phyloP scores from a whole-genome alignment of 164 flowering plant species.

The Platanus orientalis region DNA sequence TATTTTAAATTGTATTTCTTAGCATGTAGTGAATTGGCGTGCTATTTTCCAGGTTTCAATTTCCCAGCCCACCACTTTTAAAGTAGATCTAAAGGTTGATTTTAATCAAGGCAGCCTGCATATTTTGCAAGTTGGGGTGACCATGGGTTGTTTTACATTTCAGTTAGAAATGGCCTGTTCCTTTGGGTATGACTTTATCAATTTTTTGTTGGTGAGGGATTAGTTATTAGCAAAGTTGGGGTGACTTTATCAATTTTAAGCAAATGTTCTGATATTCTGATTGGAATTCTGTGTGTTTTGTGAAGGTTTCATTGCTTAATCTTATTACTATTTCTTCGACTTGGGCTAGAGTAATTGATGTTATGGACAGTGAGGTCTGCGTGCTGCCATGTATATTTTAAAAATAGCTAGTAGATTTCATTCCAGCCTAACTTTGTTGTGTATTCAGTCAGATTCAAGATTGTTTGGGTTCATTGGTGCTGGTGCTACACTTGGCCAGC shows the following conservation, averaged over 20 bases:
- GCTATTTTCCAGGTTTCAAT: slow-evolving; percentile 30
- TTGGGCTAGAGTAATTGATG: slow-evolving; percentile 98
- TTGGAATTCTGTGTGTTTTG: slow-evolving; percentile 11
- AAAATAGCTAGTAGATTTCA: background rate
- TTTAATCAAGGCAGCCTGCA: slow-evolving; percentile 27
- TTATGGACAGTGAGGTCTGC: slow-evolving; percentile 90
- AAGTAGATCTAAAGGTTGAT: slow-evolving; percentile 34
- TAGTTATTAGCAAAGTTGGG: background rate
- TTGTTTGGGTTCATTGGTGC: slow-evolving; percentile 98
- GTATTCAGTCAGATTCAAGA: slow-evolving; percentile 97
- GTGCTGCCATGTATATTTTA: slow-evolving; percentile 9
- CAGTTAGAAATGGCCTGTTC: slow-evolving; percentile 80
- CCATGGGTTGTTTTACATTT: slow-evolving; percentile 73
- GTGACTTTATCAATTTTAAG: background rate
- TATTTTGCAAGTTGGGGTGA: slow-evolving; percentile 40
- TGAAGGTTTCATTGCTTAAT: slow-evolving; percentile 87
- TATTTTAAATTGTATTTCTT: background rate
- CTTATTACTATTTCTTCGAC: slow-evolving; percentile 96
- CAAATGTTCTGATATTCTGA: slow-evolving; percentile 10
- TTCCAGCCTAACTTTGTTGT: slow-evolving; percentile 21
- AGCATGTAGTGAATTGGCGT: slow-evolving; percentile 5
- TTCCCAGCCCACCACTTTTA: slow-evolving; percentile 21
- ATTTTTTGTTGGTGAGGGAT: slow-evolving; percentile 1
- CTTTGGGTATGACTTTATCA: slow-evolving; percentile 68
- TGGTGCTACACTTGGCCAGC: slow-evolving; percentile 98